phyloP scores from a whole-genome alignment of 139 green algal species.

The Chlorella sp. region DNA sequence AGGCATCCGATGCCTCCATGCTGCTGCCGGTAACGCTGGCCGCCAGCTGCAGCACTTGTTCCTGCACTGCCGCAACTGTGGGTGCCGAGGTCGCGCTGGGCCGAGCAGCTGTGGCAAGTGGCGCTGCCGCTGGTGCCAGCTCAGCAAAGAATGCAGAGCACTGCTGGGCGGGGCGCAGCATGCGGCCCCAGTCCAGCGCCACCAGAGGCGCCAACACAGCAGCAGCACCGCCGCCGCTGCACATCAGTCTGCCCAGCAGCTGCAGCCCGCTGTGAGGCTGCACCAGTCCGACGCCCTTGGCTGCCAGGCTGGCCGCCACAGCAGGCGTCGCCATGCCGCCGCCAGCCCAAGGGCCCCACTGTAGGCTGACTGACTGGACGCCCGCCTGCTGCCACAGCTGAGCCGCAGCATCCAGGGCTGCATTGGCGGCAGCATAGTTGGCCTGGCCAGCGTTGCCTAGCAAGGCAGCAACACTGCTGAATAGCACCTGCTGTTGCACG shows the following conservation, averaged over 20 bases:
- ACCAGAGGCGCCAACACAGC: constrained; percentile 5
- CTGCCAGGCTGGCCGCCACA: constrained; percentile 61
- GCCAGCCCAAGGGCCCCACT: constrained; percentile 92
- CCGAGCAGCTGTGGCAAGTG: no score
- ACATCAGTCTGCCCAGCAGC: constrained; percentile 59
- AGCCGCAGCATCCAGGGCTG: constrained; percentile 63
- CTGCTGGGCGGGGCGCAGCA: constrained; percentile 13
- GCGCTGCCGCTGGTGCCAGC: neutral
- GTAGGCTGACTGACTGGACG: constrained; percentile 36
- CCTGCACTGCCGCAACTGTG: neutral
- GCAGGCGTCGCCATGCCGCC: constrained; percentile 82
- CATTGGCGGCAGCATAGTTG: constrained; percentile 86
- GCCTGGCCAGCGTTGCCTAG: constrained; percentile 83
- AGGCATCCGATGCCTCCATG: neutral
- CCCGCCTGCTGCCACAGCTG: neutral
- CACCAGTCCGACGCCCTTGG: constrained; percentile 71
- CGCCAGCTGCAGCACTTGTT: neutral
- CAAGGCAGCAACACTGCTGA: constrained; percentile 81
- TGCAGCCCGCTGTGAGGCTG: neutral
- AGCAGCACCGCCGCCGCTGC: neutral
- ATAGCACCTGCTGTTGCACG: constrained; percentile 70
- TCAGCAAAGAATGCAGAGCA: neutral
- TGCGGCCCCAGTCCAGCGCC: constrained; percentile 24
- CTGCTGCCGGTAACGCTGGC: neutral
- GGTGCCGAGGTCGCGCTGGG: no score